phyloP scores from a whole-genome alignment of 2,329 filamentous ascomycete genomes.

The Fusarium bactridioides region DNA sequence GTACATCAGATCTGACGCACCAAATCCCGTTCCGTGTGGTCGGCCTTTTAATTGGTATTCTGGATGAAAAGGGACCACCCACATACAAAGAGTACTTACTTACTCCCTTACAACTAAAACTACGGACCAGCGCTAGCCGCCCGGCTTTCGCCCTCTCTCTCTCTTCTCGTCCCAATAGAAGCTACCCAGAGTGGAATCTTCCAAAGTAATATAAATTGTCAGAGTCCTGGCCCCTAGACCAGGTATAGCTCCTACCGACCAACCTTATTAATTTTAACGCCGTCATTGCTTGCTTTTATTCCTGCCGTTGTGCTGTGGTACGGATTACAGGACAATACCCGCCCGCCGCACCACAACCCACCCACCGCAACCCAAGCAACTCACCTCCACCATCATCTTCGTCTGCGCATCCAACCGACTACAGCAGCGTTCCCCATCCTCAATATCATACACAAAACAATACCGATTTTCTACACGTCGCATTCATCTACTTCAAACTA shows the following conservation, averaged over 20 bases:
- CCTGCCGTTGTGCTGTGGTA: slow-evolving; percentile 4
- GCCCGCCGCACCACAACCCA: slow-evolving; percentile 27
- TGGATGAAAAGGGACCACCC: slow-evolving; percentile 27
- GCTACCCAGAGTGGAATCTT: slow-evolving; percentile 2
- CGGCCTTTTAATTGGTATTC: slow-evolving; percentile 32
- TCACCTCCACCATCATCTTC: slow-evolving; percentile 34
- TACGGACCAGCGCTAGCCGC: slow-evolving; percentile 2
- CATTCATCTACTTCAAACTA: slow-evolving; percentile 30
- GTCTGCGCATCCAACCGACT: neutral
- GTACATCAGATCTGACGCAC: slow-evolving; percentile 10
- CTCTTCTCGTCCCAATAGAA: neutral
- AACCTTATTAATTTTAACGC: slow-evolving; percentile 32
- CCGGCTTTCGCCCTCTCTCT: slow-evolving; percentile 3
- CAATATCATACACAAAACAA: slow-evolving; percentile 13
- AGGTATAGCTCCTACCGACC: slow-evolving; percentile 11
- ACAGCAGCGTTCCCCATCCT: neutral
- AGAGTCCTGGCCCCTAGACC: neutral
- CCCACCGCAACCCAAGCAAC: slow-evolving; percentile 21
- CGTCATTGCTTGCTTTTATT: slow-evolving; percentile 1
- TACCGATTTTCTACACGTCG: slow-evolving; percentile 21
- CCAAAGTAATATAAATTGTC: slow-evolving; percentile 9
- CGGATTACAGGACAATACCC: slow-evolving; percentile 10
- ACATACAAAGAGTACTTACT: neutral
- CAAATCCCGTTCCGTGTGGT: slow-evolving; percentile 8
- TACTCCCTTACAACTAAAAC: neutral